Evolutionary conservation across 2,329 filamentous ascomycete species (phyloP), one percentile per base, ranked within the genome.

Genomic region (Tolypocladium ophioglossoides): DNA sequence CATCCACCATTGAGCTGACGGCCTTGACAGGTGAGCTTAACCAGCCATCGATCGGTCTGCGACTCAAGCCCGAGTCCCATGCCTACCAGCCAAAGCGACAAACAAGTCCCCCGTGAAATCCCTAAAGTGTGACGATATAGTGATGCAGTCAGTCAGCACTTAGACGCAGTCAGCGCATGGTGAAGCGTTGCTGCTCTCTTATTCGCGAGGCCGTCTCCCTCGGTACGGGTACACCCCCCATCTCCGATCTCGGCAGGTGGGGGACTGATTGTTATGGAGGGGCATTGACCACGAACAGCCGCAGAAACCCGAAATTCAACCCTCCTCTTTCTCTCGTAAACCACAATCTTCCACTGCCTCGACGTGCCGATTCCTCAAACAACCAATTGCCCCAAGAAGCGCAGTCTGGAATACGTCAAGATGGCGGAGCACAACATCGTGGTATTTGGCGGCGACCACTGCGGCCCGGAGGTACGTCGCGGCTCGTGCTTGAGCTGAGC

Each of bases 401-500:
- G 40, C 40, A 24, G 20, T 3, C 20, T 11, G 16, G 20, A 41
- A 24, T 3, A 24, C 12, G 40, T 24, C 40, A 37, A 18, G 52
- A 90, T 90, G 87, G 72, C 84, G 61, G 77, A 80, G 51, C 85
- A 83, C 68, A 89, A 89, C 60, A 87, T 91, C 68, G 87, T 91
- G 58, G 86, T 92, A 55, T 89, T 92, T 69, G 86, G 72, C 52
- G 88, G 88, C 66, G 90, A 95, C 75, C 88, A 94, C 72, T 89
- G 86, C 66, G 89, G 89, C 69, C 89, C 89, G 1, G 89, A 95
- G 83, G 88, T 90, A 72, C 63, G 80, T 63, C 49, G 47, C 10
- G 11, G 10, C 30, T 12, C n/a, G 49, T 53, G 52, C 49, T 38
- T 12, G 32, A n/a, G 27, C n/a, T 47, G 40, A 50, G 38, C 27